phyloP scores from a whole-genome alignment of 768 basidiomycete species.

The Thelephora ganbajun region DNA sequence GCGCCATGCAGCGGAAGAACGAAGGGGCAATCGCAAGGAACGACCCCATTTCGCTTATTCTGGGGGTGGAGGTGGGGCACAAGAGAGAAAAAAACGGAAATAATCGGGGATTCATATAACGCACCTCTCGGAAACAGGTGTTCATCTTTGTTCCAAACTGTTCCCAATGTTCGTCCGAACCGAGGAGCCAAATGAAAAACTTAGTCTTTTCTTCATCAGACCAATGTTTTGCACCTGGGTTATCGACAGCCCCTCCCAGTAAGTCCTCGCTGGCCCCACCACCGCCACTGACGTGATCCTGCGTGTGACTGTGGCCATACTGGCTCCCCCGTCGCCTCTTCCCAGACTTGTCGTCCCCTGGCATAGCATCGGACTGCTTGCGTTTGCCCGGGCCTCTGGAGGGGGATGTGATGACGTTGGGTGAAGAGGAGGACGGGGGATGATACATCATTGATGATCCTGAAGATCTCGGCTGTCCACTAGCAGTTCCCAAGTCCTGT shows the following conservation, averaged over 20 bases:
- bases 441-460: no score
- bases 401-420: no score
- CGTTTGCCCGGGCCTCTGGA: no score
- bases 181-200: slow-evolving; percentile 70
- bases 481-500: no score
- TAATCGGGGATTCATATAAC: slow-evolving; percentile 7
- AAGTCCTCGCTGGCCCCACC: slow-evolving; percentile 10
- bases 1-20: no score
- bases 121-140: slow-evolving; percentile 66
- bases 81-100: not conserved
- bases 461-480: no score
- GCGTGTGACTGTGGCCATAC: not conserved
- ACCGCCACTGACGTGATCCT: slow-evolving; percentile 9
- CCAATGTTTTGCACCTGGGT: slow-evolving; percentile 68
- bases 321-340: no score
- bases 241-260: slow-evolving; percentile 8
- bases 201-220: slow-evolving; percentile 73
- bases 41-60: not conserved
- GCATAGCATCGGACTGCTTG: no score
- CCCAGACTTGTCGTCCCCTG: no score
- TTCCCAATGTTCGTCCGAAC: slow-evolving; percentile 68
- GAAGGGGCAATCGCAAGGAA: not conserved
- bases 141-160: slow-evolving; percentile 69
- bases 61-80: not conserved
- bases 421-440: no score